These are phyloP conservation scores for Aaosphaeria arxii DNA, from an alignment of 2,329 filamentous ascomycete genomes.

Conservation along the genomic window DNA sequence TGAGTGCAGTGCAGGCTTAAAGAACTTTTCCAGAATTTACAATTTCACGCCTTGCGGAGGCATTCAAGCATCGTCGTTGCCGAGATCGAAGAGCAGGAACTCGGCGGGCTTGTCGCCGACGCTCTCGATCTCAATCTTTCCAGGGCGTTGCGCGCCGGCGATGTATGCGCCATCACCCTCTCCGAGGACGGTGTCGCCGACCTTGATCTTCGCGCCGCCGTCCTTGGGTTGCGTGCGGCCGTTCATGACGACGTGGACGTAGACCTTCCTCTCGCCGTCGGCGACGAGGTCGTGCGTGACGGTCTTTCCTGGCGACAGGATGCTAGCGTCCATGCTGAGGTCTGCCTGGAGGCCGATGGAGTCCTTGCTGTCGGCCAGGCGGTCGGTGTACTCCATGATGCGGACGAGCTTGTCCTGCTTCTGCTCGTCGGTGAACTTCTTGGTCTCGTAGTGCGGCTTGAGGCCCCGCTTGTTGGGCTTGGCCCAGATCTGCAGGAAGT, in stretches of 20 bases:
- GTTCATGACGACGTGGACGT: constrained; percentile 75
- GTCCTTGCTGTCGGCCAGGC: constrained; percentile 60
- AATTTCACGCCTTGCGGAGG: no score
- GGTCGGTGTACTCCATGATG: constrained; percentile 71
- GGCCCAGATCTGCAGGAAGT: constrained; percentile 89
- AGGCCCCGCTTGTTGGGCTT: constrained; percentile 73
- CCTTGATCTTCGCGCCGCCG: constrained; percentile 68
- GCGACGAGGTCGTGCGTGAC: constrained; percentile 74
- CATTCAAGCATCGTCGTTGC: constrained; percentile 1
- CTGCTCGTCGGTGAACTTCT: constrained; percentile 66
- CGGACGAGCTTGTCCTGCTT: constrained; percentile 70
- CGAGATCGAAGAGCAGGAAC: constrained; percentile 50
- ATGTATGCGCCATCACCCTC: constrained; percentile 85
- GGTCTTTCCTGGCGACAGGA: constrained; percentile 62
- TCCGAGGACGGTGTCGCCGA: constrained; percentile 63
- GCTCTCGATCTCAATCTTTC: constrained; percentile 46
- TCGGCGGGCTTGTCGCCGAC: constrained; percentile 46
- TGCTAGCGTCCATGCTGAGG: constrained; percentile 75
- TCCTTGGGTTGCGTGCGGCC: constrained; percentile 54
- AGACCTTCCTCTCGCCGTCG: constrained; percentile 67
- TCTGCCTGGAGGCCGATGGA: constrained; percentile 84
- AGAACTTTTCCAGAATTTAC: no score
- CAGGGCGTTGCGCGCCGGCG: constrained; percentile 46
- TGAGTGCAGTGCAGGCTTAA: no score
- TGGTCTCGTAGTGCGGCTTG: constrained; percentile 72